Percentiles rank a stretch among this genome's conserved stretches.
phyloP scores from a whole-genome alignment of 306 rosid genomes.

The Sicyos edulis region DNA sequence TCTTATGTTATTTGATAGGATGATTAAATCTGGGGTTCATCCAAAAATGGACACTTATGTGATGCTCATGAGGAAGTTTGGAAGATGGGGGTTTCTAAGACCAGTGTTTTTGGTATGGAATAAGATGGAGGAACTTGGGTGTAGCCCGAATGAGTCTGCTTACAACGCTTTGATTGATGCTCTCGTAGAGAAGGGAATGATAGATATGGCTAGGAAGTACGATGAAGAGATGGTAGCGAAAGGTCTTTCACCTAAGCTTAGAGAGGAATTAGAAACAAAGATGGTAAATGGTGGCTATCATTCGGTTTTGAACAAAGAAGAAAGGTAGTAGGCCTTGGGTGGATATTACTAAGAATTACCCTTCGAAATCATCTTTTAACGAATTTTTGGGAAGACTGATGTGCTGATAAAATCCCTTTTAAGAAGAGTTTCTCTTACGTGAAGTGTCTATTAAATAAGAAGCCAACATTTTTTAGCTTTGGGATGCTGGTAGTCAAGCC shows the following conservation, averaged over 20 bases:
- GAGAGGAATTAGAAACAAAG: constrained; percentile 60
- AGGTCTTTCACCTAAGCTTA: constrained; percentile 76
- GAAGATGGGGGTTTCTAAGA: constrained; percentile 88
- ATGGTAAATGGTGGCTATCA: not conserved
- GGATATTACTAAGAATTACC: too few relatives aligned
- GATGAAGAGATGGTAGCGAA: constrained; percentile 77
- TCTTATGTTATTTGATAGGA: constrained; percentile 53
- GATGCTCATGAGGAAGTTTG: constrained; percentile 81
- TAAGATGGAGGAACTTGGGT: constrained; percentile 64
- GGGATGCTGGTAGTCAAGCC: too few relatives aligned
- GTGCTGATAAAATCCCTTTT: too few relatives aligned
- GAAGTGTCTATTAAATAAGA: too few relatives aligned
- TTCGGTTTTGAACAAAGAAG: not conserved
- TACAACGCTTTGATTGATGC: constrained; percentile 85
- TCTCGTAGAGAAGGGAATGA: constrained; percentile 69
- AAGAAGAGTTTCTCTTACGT: too few relatives aligned
- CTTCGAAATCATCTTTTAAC: too few relatives aligned
- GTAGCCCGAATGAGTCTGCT: constrained; percentile 72
- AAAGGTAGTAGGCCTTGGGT: too few relatives aligned
- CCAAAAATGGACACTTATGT: constrained; percentile 72
- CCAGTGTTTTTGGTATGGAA: constrained; percentile 69
- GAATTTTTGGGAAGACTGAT: too few relatives aligned
- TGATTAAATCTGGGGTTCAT: constrained; percentile 59
- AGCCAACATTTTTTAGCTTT: too few relatives aligned
- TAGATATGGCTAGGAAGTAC: constrained; percentile 62